Evolutionary conservation across 805 yeast species (phyloP), one percentile per base, ranked within the genome.

Genomic region (Lachancea sp.): DNA sequence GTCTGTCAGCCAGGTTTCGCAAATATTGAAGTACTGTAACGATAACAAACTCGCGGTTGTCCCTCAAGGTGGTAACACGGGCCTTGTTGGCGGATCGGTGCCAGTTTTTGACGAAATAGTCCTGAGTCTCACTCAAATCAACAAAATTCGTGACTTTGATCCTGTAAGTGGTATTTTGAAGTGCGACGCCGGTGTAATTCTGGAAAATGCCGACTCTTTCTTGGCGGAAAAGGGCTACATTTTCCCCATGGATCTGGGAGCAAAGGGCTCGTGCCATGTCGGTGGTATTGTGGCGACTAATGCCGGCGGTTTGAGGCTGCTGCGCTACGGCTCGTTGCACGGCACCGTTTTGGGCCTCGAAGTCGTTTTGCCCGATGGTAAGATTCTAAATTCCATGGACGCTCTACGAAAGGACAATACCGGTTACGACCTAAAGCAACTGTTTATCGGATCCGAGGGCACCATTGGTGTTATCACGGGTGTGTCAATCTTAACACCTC

Each of bases 21-120:
- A 78, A 55, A 86, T 91, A 50, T 60, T 91, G 59, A 79, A 78
- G 62, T 83, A 88, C 66, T 87, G 96, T 70, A 84, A 85, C 59
- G 85, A 81, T 26, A 66, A 79, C 40, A 77, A 74, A 49, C 66
- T 90, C 25, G 96, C 97, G 0, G 79, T 90, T 39, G 95, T 88
- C 9, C 97, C 98, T 13, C 97, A 91, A 68, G 96, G 97, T 60
- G 98, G 98, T 55, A 90, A 91, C 67, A 91, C 97, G 1, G 96
- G 96, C 22, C 74, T 90, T 38, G 98, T 90, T 35, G 98, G 97
- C 52, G 98, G 97, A 3, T 84, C 95, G 4, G 78, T 82, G 16
- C 96, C 97, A 0, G 82, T 90, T 0, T 90, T 88, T 65, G 98
- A 90, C 65, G 98, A 90, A 67, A 78, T 90, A 41, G 76, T 90